phyloP scores from a whole-genome alignment of 495 filamentous ascomycete species.

The Penicillium psychrofluorescens region DNA sequence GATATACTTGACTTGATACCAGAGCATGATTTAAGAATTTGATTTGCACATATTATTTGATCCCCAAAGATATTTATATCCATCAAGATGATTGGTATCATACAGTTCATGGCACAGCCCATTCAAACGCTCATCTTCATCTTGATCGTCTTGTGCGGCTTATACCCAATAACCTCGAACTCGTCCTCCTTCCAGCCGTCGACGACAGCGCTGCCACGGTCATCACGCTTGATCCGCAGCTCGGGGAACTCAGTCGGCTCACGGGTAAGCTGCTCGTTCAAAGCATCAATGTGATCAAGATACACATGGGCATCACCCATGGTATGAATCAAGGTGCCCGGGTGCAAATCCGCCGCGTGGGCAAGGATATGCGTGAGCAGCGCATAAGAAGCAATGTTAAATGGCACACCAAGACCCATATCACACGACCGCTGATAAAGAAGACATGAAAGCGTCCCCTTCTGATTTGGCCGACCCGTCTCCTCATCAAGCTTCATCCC shows the following conservation, averaged over 20 bases:
- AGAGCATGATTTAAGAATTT: neutral
- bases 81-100: conserved; percentile 8
- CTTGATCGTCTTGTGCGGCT: conserved; percentile 79
- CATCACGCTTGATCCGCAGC: conserved; percentile 59
- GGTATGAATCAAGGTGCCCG: conserved; percentile 78
- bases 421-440: conserved; percentile 94
- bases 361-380: conserved; percentile 91
- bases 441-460: conserved; percentile 70
- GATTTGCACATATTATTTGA: neutral
- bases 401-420: conserved; percentile 95
- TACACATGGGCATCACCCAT: conserved; percentile 98
- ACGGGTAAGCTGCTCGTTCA: conserved; percentile 70
- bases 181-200: conserved; percentile 88
- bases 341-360: conserved; percentile 71
- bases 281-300: conserved; percentile 82
- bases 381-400: conserved; percentile 94
- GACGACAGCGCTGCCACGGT: conserved; percentile 48
- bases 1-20: neutral
- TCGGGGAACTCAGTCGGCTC: conserved; percentile 78
- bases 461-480: conserved; percentile 28
- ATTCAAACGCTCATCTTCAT: conserved; percentile 96
- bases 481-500: conserved; percentile 22
- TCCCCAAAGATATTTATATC: too few relatives aligned
- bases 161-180: conserved; percentile 80
- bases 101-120: conserved; percentile 7